Base-by-base conservation (phyloP, 148 eudicot species). In the Rhododendron henanense region DNA sequence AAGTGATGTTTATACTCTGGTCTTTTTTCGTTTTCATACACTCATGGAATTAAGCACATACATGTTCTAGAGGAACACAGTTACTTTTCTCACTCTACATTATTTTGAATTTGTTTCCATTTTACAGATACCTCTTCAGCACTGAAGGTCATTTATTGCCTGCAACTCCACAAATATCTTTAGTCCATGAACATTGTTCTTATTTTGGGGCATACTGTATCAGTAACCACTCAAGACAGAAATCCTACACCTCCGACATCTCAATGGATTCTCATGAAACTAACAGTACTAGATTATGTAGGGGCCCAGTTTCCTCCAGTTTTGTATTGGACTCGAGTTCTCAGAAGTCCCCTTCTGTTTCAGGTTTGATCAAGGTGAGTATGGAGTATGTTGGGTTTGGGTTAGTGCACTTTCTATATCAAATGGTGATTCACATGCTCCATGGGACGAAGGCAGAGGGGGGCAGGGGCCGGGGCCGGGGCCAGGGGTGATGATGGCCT, bases 81-180 rank as follows among this genome's bases (percentile, higher is more conserved):
- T 47, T 50, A 23, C 78, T 51, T 63, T 63, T 25, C 57, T 45
- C 55, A 44, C 59, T 44, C 25, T 33, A 14, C 37, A 47, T 63
- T 69, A 55, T 55, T 15, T 31, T 61, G 9, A 41, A 63, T 79
- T 21, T 8, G 31, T 83, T 25, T 85, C 47, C 86, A 79, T 71
- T 50, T 25, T 82, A 61, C 91, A 97, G 99, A 89, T 97, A 95
- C 90, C 87, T 95, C 81, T 97, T 97, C 88, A 97, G 96, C 91
- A 97, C 99, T 7, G 99, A 97, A 91, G 99, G 99, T 81, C 99
- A 97, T 88, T 88, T 97, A 78, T 86, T 97, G 82, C 99, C 99
- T 51, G 91, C 91, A 77, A 97, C 98, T 82, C 99, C 99, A 79
- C 97, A 93, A 88, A 90, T 97, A 88, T 93, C 98, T 84, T 85